A percentile compares a stretch with the other conserved stretches of the same genome.
Evolutionary conservation across 1,139 yeast genomes (phyloP).

Genomic region (Saccharomyces hybrid): DNA sequence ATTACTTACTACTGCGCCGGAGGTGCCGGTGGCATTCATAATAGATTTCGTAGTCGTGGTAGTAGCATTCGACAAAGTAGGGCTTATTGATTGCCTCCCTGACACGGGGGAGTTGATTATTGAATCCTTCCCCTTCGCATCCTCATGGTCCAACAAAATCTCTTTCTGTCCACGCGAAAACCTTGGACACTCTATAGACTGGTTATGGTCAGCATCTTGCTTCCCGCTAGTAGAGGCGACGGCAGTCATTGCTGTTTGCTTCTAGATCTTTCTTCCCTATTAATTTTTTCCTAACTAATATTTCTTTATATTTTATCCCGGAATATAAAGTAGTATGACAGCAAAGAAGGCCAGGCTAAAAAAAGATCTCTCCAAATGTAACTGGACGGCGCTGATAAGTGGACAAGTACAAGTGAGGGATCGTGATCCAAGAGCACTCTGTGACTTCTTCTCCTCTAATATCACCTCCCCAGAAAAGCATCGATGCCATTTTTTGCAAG

Average conservation of each 20-base stretch:
- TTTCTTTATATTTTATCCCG: neutral
- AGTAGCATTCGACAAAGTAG: slow-evolving; percentile 7
- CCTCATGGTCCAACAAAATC: neutral
- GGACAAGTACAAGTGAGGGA: neutral
- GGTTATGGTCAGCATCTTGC: neutral
- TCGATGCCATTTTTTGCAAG: slow-evolving; percentile 1
- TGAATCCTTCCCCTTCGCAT: neutral
- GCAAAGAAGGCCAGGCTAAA: neutral
- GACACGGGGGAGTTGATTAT: neutral
- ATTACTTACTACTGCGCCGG: slow-evolving; percentile 32
- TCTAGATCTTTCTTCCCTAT: neutral
- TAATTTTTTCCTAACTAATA: neutral
- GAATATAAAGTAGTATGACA: neutral
- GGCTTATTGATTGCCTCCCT: neutral
- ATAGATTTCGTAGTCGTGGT: slow-evolving; percentile 28
- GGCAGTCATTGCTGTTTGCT: neutral
- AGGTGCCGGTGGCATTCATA: slow-evolving; percentile 31
- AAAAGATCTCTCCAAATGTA: neutral
- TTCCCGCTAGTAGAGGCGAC: neutral
- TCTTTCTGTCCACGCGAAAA: neutral
- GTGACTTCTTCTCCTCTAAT: neutral
- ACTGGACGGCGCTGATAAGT: neutral
- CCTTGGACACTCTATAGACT: neutral
- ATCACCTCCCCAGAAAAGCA: neutral
- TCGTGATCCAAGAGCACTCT: neutral